Evolutionary conservation across 2,329 filamentous ascomycete genomes (phyloP).

Genomic region (Phyllosticta citribraziliensis): DNA sequence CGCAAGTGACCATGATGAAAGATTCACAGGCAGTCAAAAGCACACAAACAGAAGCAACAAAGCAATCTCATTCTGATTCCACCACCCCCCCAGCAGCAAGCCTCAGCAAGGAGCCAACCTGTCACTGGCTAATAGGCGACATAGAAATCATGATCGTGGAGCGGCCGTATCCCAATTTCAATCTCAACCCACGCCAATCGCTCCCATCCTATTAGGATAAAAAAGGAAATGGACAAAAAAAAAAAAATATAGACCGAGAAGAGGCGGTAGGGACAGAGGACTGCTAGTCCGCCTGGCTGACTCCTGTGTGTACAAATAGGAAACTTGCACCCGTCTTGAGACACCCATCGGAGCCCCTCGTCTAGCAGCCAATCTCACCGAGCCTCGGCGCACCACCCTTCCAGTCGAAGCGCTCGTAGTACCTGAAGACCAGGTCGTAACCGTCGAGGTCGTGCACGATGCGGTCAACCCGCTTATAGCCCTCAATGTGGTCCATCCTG

Average conservation of each 20-base stretch:
- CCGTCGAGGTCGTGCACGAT: slow-evolving; percentile 97
- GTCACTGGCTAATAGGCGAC: not conserved
- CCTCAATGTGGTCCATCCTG: slow-evolving; percentile 66
- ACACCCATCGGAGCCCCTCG: not conserved
- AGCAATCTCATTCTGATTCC: not conserved
- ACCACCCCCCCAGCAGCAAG: not conserved
- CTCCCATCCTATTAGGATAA: not conserved
- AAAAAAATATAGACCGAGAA: not conserved
- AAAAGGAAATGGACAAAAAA: not conserved
- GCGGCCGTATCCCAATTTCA: not conserved
- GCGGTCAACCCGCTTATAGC: slow-evolving; percentile 82
- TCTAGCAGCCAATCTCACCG: slow-evolving; percentile 37
- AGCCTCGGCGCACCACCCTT: slow-evolving; percentile 53
- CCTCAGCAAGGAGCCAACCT: not conserved
- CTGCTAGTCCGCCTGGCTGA: not conserved
- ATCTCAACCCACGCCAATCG: not conserved
- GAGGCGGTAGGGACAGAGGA: not conserved
- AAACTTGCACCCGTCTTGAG: not conserved
- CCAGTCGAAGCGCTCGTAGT: slow-evolving; percentile 87
- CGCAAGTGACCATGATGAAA: too few species aligned
- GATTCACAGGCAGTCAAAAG: not conserved
- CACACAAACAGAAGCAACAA: not conserved
- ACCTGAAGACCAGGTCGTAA: slow-evolving; percentile 92
- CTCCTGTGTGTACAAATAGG: not conserved
- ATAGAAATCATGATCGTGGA: not conserved